phyloP scores from a whole-genome alignment of 2,329 filamentous ascomycete species.

The Venturia carpophila region DNA sequence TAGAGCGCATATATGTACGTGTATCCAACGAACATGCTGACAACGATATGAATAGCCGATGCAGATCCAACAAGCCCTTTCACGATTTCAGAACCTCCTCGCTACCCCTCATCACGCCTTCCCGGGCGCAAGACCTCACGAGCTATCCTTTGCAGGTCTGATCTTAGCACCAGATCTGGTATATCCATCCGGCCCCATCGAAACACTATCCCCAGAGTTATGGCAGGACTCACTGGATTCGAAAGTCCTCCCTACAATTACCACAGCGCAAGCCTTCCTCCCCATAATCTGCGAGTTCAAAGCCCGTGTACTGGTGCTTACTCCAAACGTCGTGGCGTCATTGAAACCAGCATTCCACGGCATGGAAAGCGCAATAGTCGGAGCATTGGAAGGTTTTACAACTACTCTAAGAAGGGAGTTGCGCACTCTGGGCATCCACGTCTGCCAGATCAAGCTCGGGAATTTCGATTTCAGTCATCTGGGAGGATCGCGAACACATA shows the following conservation, averaged over 20 bases:
- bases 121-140: constrained; percentile 66
- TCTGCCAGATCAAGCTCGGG: constrained; percentile 83
- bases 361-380: constrained; percentile 77
- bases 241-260: constrained; percentile 80
- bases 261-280: constrained; percentile 81
- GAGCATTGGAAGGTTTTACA: constrained; percentile 79
- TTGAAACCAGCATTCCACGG: constrained; percentile 74
- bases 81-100: constrained; percentile 63
- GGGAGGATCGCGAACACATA: constrained; percentile 27
- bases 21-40: constrained; percentile 21
- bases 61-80: constrained; percentile 59
- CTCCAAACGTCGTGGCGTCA: constrained; percentile 71
- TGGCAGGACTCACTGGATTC: constrained; percentile 91
- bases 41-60: constrained; percentile 47
- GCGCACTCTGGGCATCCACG: constrained; percentile 63
- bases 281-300: constrained; percentile 45
- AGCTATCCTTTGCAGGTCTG: constrained; percentile 67
- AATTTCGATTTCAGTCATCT: constrained; percentile 77
- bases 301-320: constrained; percentile 66
- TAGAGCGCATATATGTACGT: constrained; percentile 6
- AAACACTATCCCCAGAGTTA: constrained; percentile 71
- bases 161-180: constrained; percentile 71
- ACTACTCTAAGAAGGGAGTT: constrained; percentile 74
- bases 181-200: constrained; percentile 78
- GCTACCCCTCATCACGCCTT: constrained; percentile 68